A percentile compares a stretch with the other conserved stretches of the same genome.
These are phyloP conservation scores for Lentinula novae-zelandiae DNA, from an alignment of 1,284 basidiomycete genomes.

Conservation along the genomic window DNA sequence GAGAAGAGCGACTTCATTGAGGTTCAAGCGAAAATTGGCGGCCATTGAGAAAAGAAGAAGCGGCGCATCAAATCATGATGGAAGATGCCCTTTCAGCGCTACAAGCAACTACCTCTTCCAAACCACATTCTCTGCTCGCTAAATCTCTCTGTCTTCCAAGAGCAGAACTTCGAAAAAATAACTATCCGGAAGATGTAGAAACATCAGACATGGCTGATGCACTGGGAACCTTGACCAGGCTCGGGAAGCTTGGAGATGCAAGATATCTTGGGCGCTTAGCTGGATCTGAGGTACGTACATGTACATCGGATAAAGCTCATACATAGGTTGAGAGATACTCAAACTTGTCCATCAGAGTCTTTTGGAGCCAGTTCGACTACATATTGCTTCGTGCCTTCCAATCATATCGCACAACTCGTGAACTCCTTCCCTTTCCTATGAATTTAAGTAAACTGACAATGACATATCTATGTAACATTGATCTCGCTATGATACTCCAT, in stretches of 20 bases:
- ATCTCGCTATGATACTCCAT: no score
- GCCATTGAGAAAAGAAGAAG: background rate
- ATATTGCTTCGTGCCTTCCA: background rate
- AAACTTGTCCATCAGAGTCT: background rate
- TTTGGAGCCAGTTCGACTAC: background rate
- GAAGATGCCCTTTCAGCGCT: slow-evolving; percentile 47
- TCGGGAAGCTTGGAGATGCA: slow-evolving; percentile 43
- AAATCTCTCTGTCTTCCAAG: slow-evolving; percentile 21
- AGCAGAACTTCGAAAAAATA: slow-evolving; percentile 22
- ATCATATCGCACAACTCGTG: slow-evolving; percentile 6
- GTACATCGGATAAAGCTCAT: slow-evolving; percentile 11
- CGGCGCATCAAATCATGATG: slow-evolving; percentile 14
- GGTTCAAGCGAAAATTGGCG: background rate
- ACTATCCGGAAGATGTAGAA: slow-evolving; percentile 10
- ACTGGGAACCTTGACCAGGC: slow-evolving; percentile 42
- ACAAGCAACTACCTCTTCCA: slow-evolving; percentile 37
- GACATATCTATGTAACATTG: no score
- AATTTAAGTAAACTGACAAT: no score
- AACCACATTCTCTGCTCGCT: slow-evolving; percentile 40
- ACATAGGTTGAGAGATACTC: background rate
- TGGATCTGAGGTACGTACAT: slow-evolving; percentile 27
- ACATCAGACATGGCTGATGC: slow-evolving; percentile 26
- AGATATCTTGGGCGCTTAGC: slow-evolving; percentile 43
- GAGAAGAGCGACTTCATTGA: slow-evolving; percentile 4
- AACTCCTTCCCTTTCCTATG: slow-evolving; percentile 8